phyloP scores from a whole-genome alignment of 768 basidiomycete species.

The Inosperma sp. region DNA sequence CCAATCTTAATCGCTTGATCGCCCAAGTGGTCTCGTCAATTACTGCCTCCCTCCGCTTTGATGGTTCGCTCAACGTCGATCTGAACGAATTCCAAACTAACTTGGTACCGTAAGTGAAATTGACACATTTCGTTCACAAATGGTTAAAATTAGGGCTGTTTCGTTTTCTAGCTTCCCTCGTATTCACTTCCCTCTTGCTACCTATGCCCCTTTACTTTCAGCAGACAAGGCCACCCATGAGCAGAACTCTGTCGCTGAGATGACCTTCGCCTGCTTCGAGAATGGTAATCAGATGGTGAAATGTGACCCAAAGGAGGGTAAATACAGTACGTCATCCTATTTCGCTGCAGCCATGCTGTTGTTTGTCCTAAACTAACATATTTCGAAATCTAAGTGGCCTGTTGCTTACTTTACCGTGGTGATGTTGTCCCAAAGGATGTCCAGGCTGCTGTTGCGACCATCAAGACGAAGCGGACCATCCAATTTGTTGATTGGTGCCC shows the following conservation, averaged over 20 bases:
- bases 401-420: slow-evolving; percentile 87
- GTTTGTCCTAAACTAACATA: not conserved
- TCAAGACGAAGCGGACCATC: slow-evolving; percentile 97
- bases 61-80: slow-evolving; percentile 96
- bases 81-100: slow-evolving; percentile 99
- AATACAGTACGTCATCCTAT: slow-evolving; percentile 76
- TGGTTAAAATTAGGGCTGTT: too few relatives aligned
- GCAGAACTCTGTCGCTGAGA: slow-evolving; percentile 94
- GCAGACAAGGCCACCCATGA: slow-evolving; percentile 95
- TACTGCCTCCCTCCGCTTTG: slow-evolving; percentile 94
- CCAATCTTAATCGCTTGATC: slow-evolving; percentile 92
- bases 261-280: slow-evolving; percentile 98
- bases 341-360: not conserved
- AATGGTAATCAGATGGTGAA: slow-evolving; percentile 91
- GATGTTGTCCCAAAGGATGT: slow-evolving; percentile 96
- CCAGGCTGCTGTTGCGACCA: slow-evolving; percentile 83
- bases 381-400: slow-evolving; percentile 58
- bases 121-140: not conserved
- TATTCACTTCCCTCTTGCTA: slow-evolving; percentile 97
- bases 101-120: slow-evolving; percentile 76
- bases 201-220: slow-evolving; percentile 90
- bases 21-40: slow-evolving; percentile 97
- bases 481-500: slow-evolving; percentile 98
- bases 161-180: slow-evolving; percentile 71
- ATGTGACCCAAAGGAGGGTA: slow-evolving; percentile 95